Evolutionary conservation across 192 early-diverging fungal genomes (phyloP), one percentile per base, ranked within the genome.

Genomic region (Podila epigama): DNA sequence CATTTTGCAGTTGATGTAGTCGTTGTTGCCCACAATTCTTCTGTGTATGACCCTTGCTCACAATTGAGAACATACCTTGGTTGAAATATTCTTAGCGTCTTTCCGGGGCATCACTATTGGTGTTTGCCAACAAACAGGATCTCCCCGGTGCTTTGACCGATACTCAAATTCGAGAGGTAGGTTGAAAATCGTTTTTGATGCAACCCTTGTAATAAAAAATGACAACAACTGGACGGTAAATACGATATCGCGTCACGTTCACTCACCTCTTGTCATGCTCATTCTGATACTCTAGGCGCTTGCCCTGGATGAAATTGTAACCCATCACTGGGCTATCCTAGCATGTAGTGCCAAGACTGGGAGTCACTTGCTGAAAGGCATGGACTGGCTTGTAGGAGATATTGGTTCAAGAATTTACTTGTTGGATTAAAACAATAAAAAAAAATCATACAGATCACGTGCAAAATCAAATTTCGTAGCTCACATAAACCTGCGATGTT

Each of bases 91-190:
- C 35, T 28, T 66, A 94, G 85, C 83, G 94, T 44, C 84, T 99
- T 36, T 92, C 96, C 0, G 98, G 98, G 4, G 96, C 96, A 0
- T 92, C 96, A 0, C 69, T 99, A 25, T 69, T 99, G 56, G 92
- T 99, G 6, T 94, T 97, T 84, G 97, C 96, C 15, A 99, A 99
- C 68, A 99, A 99, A 80, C 97, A 98, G 69, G 98, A 99, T 82
- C 85, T 99, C 18, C 86, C 90, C 2, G 90, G 92, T 7, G 95
- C 98, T 7, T 68, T 96, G 48, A 79, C 82, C 18, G 83, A 84
- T 32, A 78, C 87, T 29, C 87, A 96, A 37, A 91, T 99, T 25
- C 82, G 83, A 32, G 69, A 92, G 72, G 91, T 93, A 70, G 56
- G 48, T 33, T 40, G 18, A n/a, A 36, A 8, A n/a, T n/a, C n/a